Evolutionary conservation across 2,329 filamentous ascomycete species (phyloP).

Genomic region (Pseudomassariella vexata): DNA sequence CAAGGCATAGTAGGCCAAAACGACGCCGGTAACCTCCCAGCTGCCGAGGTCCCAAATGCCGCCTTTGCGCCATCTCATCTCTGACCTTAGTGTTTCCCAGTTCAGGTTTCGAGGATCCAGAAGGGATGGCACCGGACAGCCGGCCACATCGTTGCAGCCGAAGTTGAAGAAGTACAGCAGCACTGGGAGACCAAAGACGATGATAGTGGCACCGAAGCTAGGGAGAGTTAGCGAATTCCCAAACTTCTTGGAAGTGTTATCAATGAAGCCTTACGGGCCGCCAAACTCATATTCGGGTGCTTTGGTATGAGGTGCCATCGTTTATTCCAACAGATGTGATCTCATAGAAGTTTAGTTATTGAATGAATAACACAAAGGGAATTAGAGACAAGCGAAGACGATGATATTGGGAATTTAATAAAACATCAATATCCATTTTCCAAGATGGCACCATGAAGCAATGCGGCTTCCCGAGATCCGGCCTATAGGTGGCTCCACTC

Average conservation of each 20-base stretch:
- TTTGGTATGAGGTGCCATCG: no score
- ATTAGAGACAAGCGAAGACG: no score
- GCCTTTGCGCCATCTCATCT: conserved; percentile 73
- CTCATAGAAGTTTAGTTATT: no score
- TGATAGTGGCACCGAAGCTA: conserved; percentile 68
- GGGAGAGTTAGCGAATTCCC: conserved; percentile 6
- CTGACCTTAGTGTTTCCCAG: conserved; percentile 65
- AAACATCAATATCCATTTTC: no score
- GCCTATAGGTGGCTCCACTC: no score
- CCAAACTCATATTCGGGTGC: conserved; percentile 37
- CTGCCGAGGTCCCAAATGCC: conserved; percentile 67
- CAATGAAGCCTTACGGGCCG: conserved; percentile 41
- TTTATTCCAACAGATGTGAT: no score
- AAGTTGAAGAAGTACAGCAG: conserved; percentile 77
- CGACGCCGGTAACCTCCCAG: conserved; percentile 61
- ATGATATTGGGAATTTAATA: no score
- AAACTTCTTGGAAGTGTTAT: no score
- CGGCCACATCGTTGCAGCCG: conserved; percentile 85
- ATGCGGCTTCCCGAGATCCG: no score
- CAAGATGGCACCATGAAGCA: no score
- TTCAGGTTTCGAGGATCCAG: conserved; percentile 66
- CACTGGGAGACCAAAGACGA: conserved; percentile 75
- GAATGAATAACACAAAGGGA: no score
- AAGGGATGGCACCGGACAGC: conserved; percentile 80
- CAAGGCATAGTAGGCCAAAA: conserved; percentile 71